Conservation (phyloP, 106 monocot genomes). For the Triglochin maritima region DNA sequence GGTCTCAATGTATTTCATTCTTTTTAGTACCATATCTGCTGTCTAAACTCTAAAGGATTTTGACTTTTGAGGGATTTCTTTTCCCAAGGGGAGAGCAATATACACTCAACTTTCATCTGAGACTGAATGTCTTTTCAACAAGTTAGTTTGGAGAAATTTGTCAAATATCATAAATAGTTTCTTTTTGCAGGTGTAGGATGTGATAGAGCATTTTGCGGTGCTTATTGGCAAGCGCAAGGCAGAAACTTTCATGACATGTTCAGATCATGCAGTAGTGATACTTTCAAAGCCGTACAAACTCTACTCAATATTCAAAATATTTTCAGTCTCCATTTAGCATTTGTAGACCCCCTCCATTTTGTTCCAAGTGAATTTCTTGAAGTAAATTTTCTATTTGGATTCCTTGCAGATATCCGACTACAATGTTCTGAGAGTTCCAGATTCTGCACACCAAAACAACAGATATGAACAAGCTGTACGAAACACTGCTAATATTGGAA, state of each 20-base stretch:
- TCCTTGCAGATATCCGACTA: constrained; percentile 44
- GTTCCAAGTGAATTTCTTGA: background rate
- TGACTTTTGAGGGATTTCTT: too few species aligned
- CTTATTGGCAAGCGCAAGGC: constrained; percentile 78
- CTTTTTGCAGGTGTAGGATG: constrained; percentile 68
- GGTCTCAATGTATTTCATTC: too few species aligned
- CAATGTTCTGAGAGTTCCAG: constrained; percentile 54
- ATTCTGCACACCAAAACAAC: constrained; percentile 75
- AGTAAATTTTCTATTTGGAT: background rate
- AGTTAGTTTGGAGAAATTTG: background rate
- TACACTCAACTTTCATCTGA: too few species aligned
- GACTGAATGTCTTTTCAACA: too few species aligned
- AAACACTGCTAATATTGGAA: background rate
- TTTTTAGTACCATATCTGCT: too few species aligned
- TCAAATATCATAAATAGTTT: background rate
- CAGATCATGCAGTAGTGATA: constrained; percentile 49
- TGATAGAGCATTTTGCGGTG: constrained; percentile 81
- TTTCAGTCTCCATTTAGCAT: background rate
- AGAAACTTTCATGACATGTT: constrained; percentile 31
- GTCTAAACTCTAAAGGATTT: too few species aligned
- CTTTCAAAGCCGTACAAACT: constrained; percentile 58
- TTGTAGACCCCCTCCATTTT: background rate
- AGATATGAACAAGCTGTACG: constrained; percentile 66
- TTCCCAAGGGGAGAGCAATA: too few species aligned
- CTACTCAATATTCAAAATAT: background rate